These are phyloP conservation scores for Platanthera zijinensis DNA, from an alignment of 106 monocot species.

Conservation along the genomic window DNA sequence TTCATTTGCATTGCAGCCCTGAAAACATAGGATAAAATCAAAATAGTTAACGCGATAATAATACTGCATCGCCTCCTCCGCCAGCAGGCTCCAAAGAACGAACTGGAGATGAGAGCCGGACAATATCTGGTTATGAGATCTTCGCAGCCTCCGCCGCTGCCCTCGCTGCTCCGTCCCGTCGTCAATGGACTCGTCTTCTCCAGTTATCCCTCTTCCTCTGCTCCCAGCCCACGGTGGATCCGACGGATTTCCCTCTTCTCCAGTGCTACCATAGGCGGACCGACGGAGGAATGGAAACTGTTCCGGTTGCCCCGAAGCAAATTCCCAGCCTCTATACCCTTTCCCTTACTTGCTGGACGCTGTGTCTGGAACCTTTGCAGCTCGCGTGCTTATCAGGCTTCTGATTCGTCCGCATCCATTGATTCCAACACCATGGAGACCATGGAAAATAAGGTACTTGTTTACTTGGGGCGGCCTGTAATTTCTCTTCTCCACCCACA, in stretches of 20 bases:
- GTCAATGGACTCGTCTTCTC: not conserved
- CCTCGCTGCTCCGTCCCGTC: not conserved
- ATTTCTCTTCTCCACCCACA: not conserved
- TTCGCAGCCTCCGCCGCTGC: not conserved
- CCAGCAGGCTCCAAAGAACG: too few species aligned
- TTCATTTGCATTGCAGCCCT: too few species aligned
- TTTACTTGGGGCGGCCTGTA: not conserved
- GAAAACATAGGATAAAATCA: too few species aligned
- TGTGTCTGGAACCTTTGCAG: not conserved
- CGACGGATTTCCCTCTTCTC: not conserved
- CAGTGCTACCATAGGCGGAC: not conserved
- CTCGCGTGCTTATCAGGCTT: not conserved
- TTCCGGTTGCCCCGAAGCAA: not conserved
- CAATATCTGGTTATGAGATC: not conserved
- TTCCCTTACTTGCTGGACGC: not conserved
- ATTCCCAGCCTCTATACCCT: not conserved
- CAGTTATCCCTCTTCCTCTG: not conserved
- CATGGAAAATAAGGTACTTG: slow-evolving; percentile 70
- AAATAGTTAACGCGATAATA: too few species aligned
- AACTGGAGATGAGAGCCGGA: not conserved
- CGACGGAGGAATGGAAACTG: not conserved
- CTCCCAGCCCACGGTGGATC: not conserved
- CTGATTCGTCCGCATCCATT: slow-evolving; percentile 38
- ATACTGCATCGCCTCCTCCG: too few species aligned
- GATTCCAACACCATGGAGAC: slow-evolving; percentile 53